Base-by-base conservation (phyloP, 2,329 filamentous ascomycete genomes). In the Microsporum canis region DNA sequence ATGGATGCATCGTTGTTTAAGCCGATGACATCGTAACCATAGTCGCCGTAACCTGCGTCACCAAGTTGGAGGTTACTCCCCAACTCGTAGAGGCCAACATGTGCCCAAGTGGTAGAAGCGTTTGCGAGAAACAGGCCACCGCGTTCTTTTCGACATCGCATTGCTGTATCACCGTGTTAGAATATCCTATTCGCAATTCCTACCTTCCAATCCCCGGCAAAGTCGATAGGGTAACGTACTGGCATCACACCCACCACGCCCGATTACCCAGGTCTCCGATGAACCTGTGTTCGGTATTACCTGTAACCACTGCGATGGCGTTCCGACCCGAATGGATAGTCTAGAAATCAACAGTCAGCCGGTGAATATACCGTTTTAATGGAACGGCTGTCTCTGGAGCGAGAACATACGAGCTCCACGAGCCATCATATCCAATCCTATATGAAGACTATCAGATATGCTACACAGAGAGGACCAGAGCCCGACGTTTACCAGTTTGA, bases 21-120 rank as follows among this genome's bases (percentile, higher is more conserved):
- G 3, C 61, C 64, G 14, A 76, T 61, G n/a, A 63, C 69, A 61
- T 76, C 74, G 59, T 65, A 70, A 34, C 73, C 74, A 65, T 73
- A 75, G 58, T 73, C 68, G 2, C 69, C 72, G 59, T 65, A 65
- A 0, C 66, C 70, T 7, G 56, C 45, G 33, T 67, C 61, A 5
- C 64, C 65, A 10, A 69, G 61, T 36, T 64, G 62, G 10, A 64
- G 59, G 36, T 67, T 62, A 31, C 63, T 62, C 38, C 68, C 67
- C 29, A 71, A 63, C 41, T 70, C 66, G 60, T 68, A 72, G 39
- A 63, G 60, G 1, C 70, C 69, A 27, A 65, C 39, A n/a, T 61
- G 49, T 14, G 64, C 29, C 69, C 73, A 75, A 1, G 71, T 69
- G 1, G 66, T 67, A 3, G 72, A 75, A 36, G 65, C 61, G 43